Evolutionary conservation across 2,329 filamentous ascomycete species (phyloP).

Genomic region (Xylaria sp.): DNA sequence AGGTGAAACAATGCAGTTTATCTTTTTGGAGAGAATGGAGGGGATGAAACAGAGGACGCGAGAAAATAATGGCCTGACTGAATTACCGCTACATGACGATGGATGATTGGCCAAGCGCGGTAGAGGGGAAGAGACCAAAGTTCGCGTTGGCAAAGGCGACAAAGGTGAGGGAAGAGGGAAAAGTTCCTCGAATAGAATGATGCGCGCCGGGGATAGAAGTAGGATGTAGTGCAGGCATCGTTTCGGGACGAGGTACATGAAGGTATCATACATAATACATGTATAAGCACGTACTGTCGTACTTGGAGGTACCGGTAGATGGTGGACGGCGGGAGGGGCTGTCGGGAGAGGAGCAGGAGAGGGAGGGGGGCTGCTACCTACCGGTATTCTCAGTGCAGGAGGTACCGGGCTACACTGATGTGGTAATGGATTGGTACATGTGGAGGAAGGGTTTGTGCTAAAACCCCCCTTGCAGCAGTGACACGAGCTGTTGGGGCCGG

Average conservation of each 20-base stretch:
- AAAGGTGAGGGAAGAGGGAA: slow-evolving; percentile 12
- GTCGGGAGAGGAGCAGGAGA: background rate
- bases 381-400: no score
- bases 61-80: background rate
- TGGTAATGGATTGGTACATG: background rate
- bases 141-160: slow-evolving; percentile 12
- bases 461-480: slow-evolving; percentile 19
- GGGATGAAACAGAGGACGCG: slow-evolving; percentile 5
- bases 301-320: no score
- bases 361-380: background rate
- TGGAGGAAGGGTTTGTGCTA: slow-evolving; percentile 11
- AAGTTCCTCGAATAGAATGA: slow-evolving; percentile 22
- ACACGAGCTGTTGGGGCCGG: slow-evolving; percentile 17
- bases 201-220: background rate
- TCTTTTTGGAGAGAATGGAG: background rate
- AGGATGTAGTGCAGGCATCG: background rate
- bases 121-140: slow-evolving; percentile 11
- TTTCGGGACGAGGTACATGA: background rate
- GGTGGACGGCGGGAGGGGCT: background rate
- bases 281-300: background rate
- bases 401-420: background rate
- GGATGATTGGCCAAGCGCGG: background rate
- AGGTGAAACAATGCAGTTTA: background rate
- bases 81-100: background rate
- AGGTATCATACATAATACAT: background rate